Conservation (phyloP, 345 rosid species). For the Eucalyptus microcorys region DNA sequence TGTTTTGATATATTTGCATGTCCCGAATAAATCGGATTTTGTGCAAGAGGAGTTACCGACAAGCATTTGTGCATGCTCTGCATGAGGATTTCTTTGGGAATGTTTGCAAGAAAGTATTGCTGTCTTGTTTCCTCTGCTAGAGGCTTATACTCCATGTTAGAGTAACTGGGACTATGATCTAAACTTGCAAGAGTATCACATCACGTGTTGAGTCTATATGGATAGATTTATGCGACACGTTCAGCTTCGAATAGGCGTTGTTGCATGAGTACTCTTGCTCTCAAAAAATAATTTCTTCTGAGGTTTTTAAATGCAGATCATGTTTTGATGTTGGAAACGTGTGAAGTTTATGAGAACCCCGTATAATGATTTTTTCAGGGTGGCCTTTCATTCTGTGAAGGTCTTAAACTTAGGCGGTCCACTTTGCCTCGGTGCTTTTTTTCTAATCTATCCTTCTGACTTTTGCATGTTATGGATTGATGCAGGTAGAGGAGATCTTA, state of each 20-base stretch:
- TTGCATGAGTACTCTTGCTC: not conserved
- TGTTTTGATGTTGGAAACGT: not conserved
- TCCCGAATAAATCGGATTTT: not conserved
- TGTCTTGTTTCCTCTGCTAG: not conserved
- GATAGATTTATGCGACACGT: not conserved
- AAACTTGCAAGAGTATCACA: not conserved
- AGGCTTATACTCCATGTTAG: not conserved
- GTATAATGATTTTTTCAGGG: not conserved
- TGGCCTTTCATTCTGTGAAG: not conserved
- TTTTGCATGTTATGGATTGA: not conserved
- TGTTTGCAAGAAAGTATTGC: not conserved
- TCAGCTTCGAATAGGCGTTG: not conserved
- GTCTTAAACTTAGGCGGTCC: not conserved
- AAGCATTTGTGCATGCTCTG: not conserved
- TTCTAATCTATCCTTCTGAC: not conserved
- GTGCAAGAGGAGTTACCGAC: not conserved
- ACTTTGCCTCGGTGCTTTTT: not conserved
- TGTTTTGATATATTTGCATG: not conserved
- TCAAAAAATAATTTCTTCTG: not conserved
- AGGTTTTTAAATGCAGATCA: not conserved
- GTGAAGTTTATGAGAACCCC: not conserved
- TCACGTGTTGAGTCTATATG: not conserved
- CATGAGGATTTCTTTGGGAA: not conserved
- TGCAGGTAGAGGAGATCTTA: slow-evolving; percentile 59
- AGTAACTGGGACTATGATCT: not conserved